Evolutionary conservation across 2,329 filamentous ascomycete genomes (phyloP).

Genomic region (Talaromyces sp.): DNA sequence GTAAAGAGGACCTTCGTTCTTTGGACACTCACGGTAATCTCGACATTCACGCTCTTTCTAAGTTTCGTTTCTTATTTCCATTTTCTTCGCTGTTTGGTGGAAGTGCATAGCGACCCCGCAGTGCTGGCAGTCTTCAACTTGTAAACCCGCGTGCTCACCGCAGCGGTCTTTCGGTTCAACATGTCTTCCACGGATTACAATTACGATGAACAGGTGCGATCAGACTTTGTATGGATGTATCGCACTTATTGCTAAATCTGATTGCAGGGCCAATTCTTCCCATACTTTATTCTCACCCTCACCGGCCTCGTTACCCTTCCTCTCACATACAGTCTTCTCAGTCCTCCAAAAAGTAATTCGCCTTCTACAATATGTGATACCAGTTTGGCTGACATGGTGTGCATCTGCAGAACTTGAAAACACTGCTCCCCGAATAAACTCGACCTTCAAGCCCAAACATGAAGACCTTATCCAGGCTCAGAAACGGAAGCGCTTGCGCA

Average conservation of each 20-base stretch:
- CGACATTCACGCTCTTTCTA: neutral
- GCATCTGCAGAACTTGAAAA: slow-evolving; percentile 61
- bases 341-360: slow-evolving; percentile 63
- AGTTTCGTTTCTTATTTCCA: neutral
- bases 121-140: slow-evolving; percentile 18
- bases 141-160: slow-evolving; percentile 13
- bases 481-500: slow-evolving; percentile 81
- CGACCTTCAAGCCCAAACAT: slow-evolving; percentile 77
- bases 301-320: slow-evolving; percentile 83
- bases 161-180: slow-evolving; percentile 19
- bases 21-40: too few relatives aligned
- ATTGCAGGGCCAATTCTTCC: slow-evolving; percentile 86
- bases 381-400: too few relatives aligned
- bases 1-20: neutral
- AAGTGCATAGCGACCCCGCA: slow-evolving; percentile 18
- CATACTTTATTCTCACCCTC: slow-evolving; percentile 95
- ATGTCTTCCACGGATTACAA: slow-evolving; percentile 93
- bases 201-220: slow-evolving; percentile 82
- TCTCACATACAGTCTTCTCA: slow-evolving; percentile 82
- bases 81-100: slow-evolving; percentile 9
- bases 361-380: neutral
- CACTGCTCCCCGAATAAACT: slow-evolving; percentile 76
- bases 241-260: slow-evolving; percentile 2
- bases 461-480: slow-evolving; percentile 77
- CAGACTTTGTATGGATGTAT: neutral